Evolutionary conservation across 768 basidiomycete species (phyloP).

Genomic region (Kwoniella newhampshirensis): DNA sequence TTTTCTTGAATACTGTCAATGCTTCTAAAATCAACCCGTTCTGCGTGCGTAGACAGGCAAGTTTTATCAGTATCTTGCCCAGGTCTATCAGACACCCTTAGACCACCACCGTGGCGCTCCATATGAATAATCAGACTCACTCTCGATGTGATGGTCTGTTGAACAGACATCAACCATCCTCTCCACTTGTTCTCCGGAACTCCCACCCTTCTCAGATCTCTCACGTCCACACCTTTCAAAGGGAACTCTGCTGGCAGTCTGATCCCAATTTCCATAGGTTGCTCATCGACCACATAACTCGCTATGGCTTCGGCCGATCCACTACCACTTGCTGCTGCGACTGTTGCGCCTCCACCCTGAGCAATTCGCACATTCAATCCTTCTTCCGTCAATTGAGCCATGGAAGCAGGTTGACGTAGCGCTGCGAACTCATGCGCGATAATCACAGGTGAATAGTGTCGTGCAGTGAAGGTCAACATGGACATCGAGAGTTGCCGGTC

Average conservation of each 20-base stretch:
- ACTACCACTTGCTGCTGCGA: slow-evolving; percentile 24
- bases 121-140: too few relatives aligned
- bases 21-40: slow-evolving; percentile 89
- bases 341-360: slow-evolving; percentile 53
- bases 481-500: slow-evolving; percentile 81
- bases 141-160: slow-evolving; percentile 84
- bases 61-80: slow-evolving; percentile 9
- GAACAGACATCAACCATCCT: slow-evolving; percentile 87
- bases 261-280: slow-evolving; percentile 82
- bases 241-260: slow-evolving; percentile 90
- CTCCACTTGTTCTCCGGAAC: slow-evolving; percentile 88
- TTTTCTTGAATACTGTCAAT: slow-evolving; percentile 85
- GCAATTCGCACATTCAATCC: slow-evolving; percentile 77
- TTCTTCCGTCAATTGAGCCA: slow-evolving; percentile 64
- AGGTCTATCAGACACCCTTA: too few relatives aligned
- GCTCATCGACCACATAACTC: slow-evolving; percentile 85
- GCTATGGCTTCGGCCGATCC: slow-evolving; percentile 76
- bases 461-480: slow-evolving; percentile 74
- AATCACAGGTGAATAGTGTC: slow-evolving; percentile 84
- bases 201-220: slow-evolving; percentile 77
- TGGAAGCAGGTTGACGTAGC: slow-evolving; percentile 55
- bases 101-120: too few relatives aligned
- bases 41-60: slow-evolving; percentile 55
- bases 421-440: slow-evolving; percentile 77
- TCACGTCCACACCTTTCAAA: slow-evolving; percentile 79